These are phyloP conservation scores for Planoprotostelium fungivorum DNA, from an alignment of 78 protist species.

Conservation along the genomic window DNA sequence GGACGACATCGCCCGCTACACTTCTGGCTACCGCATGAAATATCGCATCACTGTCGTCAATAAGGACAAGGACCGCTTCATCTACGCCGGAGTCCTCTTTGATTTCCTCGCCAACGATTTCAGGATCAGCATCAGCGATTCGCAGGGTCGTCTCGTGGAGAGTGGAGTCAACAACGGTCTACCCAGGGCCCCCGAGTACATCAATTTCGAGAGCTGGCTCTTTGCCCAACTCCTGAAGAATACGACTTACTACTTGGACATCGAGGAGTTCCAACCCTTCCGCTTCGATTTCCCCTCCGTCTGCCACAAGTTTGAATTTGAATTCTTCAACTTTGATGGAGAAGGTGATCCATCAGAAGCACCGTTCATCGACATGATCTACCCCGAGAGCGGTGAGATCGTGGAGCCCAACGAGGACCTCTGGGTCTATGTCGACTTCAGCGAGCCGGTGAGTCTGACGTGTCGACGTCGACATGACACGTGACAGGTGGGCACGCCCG, in stretches of 20 bases:
- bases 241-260: background rate
- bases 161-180: background rate
- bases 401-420: background rate
- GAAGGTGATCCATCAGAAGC: background rate
- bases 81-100: background rate
- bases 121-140: background rate
- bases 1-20: background rate
- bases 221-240: background rate
- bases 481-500: background rate
- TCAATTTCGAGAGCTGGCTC: background rate
- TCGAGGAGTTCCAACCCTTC: background rate
- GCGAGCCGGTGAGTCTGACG: background rate
- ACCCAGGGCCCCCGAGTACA: background rate
- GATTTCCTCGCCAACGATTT: background rate
- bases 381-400: background rate
- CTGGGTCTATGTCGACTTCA: background rate
- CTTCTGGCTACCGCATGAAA: background rate
- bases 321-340: background rate
- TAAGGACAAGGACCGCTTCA: background rate
- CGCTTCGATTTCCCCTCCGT: background rate
- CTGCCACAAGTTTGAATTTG: background rate
- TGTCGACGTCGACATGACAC: background rate
- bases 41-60: background rate
- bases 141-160: background rate
- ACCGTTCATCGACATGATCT: background rate